Evolutionary conservation across 2,329 filamentous ascomycete genomes (phyloP).

Genomic region (Septoria petroselini): DNA sequence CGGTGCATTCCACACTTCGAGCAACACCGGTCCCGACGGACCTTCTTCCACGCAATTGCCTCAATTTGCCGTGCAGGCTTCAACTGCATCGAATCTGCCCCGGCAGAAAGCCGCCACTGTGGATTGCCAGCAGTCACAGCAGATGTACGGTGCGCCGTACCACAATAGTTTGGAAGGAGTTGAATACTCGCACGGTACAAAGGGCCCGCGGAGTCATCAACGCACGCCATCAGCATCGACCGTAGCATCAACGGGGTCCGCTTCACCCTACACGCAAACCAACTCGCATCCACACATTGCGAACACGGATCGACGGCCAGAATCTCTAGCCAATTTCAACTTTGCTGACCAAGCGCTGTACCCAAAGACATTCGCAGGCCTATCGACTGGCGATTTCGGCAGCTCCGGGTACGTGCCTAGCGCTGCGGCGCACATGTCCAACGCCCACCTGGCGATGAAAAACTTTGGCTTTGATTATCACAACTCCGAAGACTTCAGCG

Average conservation of each 20-base stretch:
- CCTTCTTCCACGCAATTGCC: neutral
- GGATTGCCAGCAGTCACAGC: constrained; percentile 23
- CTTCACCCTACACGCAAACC: constrained; percentile 43
- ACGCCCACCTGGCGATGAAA: constrained; percentile 60
- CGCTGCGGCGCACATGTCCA: constrained; percentile 38
- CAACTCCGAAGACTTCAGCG: constrained; percentile 50
- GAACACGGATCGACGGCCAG: constrained; percentile 45
- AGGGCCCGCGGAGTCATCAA: constrained; percentile 33
- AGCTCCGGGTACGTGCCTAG: constrained; percentile 35
- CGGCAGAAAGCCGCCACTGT: constrained; percentile 13
- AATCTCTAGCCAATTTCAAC: constrained; percentile 38
- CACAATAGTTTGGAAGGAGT: constrained; percentile 30
- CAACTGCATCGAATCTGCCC: constrained; percentile 4
- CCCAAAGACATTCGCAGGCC: constrained; percentile 54
- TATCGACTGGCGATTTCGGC: constrained; percentile 52
- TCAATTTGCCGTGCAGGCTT: constrained; percentile 2
- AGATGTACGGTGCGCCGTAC: constrained; percentile 25
- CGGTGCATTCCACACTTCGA: neutral
- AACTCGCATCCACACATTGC: constrained; percentile 44
- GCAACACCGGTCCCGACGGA: neutral
- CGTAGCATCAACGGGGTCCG: constrained; percentile 45
- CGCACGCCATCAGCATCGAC: constrained; percentile 41
- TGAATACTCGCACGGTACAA: constrained; percentile 21
- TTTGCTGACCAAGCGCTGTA: constrained; percentile 43
- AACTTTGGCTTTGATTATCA: constrained; percentile 55